Percentiles rank a stretch among this genome's conserved stretches.
Conservation (phyloP, 78 protist species). For the Dictyostelium capitatum region DNA sequence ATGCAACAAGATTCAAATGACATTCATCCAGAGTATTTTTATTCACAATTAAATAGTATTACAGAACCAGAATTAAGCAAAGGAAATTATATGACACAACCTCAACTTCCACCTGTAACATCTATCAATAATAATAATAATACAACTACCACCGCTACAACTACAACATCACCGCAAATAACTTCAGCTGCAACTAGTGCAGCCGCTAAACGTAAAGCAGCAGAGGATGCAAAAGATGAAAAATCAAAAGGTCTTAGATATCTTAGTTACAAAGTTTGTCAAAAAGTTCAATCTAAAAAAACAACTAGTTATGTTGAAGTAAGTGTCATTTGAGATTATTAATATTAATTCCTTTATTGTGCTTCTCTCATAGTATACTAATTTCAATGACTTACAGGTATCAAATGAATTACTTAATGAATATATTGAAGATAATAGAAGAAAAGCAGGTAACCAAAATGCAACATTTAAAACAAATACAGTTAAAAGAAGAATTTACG, state of each 20-base stretch:
- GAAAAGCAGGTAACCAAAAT: not conserved
- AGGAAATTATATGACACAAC: not conserved
- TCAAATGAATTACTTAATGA: conserved; percentile 50
- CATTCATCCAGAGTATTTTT: conserved; percentile 14
- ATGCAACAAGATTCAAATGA: not conserved
- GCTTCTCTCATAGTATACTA: not conserved
- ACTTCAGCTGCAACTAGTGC: too few relatives aligned
- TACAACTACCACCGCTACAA: not conserved
- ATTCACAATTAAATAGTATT: conserved; percentile 17
- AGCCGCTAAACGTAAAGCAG: not conserved
- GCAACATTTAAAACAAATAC: conserved; percentile 79
- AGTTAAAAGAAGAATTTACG: conserved; percentile 95
- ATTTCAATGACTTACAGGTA: not conserved
- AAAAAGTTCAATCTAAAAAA: conserved; percentile 62
- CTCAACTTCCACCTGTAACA: not conserved
- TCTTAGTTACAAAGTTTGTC: conserved; percentile 57
- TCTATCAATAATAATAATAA: not conserved
- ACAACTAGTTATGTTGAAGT: conserved; percentile 45
- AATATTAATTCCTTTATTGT: not conserved
- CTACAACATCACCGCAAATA: not conserved
- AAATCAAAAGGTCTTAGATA: conserved; percentile 71
- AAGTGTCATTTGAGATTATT: not conserved
- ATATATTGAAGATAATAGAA: conserved; percentile 35
- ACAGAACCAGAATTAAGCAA: not conserved
- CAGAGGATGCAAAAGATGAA: conserved; percentile 38